These are phyloP conservation scores for Suhomyces chickasaworum DNA, from an alignment of 1,139 yeast genomes.

Conservation along the genomic window DNA sequence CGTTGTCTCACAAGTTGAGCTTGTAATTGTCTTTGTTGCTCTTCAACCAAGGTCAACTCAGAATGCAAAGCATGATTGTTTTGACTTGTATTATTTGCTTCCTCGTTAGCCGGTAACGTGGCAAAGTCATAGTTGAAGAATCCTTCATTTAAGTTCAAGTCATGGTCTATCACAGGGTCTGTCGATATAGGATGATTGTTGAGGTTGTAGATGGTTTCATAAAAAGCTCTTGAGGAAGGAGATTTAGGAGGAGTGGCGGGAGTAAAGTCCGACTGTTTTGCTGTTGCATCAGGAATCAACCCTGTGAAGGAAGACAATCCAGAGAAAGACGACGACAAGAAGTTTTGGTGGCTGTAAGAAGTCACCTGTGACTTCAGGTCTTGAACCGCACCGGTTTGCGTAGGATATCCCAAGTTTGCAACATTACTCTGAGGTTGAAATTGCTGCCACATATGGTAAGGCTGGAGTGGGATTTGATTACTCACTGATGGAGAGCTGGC, in stretches of 20 bases:
- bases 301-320: background rate
- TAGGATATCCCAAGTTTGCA: slow-evolving; percentile 5
- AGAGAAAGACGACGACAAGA: background rate
- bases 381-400: slow-evolving; percentile 4
- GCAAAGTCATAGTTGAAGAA: slow-evolving; percentile 10
- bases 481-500: slow-evolving; percentile 2
- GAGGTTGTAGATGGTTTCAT: slow-evolving; percentile 6
- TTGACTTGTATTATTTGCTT: background rate
- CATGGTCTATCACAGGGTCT: background rate
- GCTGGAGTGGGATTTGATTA: background rate
- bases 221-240: slow-evolving; percentile 4
- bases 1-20: slow-evolving; percentile 8
- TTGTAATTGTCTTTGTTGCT: slow-evolving; percentile 10
- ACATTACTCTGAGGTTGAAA: background rate
- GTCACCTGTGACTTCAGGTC: slow-evolving; percentile 5
- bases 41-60: slow-evolving; percentile 7
- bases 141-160: slow-evolving; percentile 9
- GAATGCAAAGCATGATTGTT: slow-evolving; percentile 1
- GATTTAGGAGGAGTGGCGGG: slow-evolving; percentile 12
- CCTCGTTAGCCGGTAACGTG: slow-evolving; percentile 1
- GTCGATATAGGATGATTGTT: background rate
- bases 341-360: background rate
- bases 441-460: background rate
- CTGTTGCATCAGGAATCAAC: background rate
- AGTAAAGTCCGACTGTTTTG: background rate